These are phyloP conservation scores for Psophocarpus tetragonolobus DNA, from an alignment of 306 rosid species.

Conservation along the genomic window DNA sequence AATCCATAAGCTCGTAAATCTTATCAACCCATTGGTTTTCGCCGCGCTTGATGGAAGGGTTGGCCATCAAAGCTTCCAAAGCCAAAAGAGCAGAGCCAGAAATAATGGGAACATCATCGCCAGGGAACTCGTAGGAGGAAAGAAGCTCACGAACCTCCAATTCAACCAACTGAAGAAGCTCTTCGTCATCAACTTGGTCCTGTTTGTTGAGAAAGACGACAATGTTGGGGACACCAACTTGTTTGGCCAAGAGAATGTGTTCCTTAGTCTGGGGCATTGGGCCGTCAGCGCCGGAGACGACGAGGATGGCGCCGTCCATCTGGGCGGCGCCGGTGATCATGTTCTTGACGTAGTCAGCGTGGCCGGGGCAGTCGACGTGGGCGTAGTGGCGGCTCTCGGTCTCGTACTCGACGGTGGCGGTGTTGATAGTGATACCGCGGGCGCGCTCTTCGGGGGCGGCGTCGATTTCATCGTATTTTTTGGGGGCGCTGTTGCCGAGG, in stretches of 20 bases:
- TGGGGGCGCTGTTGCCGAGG: conserved; percentile 62
- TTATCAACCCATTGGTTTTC: conserved; percentile 81
- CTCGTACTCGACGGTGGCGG: conserved; percentile 94
- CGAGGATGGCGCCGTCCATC: conserved; percentile 87
- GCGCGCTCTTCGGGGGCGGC: conserved; percentile 90
- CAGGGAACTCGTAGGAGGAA: conserved; percentile 76
- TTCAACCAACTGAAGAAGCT: conserved; percentile 78
- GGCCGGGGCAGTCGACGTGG: conserved; percentile 85
- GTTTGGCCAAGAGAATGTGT: conserved; percentile 78
- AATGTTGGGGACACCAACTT: conserved; percentile 83
- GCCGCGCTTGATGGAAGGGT: conserved; percentile 63
- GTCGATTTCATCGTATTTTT: conserved; percentile 85
- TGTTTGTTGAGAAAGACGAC: conserved; percentile 79
- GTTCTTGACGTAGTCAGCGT: conserved; percentile 78
- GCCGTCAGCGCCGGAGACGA: conserved; percentile 79
- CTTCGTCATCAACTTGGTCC: conserved; percentile 90
- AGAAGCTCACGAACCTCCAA: conserved; percentile 84
- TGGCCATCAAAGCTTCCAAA: conserved; percentile 74
- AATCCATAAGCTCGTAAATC: conserved; percentile 79
- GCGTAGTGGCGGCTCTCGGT: conserved; percentile 89
- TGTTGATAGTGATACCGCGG: conserved; percentile 88
- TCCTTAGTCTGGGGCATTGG: conserved; percentile 90
- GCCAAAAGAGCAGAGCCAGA: conserved; percentile 83
- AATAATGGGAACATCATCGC: conserved; percentile 77
- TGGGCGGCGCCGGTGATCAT: conserved; percentile 88